Percentiles rank a stretch among this genome's conserved stretches.
Conservation (phyloP, 129 eudicot species). For the Arctium minus region DNA sequence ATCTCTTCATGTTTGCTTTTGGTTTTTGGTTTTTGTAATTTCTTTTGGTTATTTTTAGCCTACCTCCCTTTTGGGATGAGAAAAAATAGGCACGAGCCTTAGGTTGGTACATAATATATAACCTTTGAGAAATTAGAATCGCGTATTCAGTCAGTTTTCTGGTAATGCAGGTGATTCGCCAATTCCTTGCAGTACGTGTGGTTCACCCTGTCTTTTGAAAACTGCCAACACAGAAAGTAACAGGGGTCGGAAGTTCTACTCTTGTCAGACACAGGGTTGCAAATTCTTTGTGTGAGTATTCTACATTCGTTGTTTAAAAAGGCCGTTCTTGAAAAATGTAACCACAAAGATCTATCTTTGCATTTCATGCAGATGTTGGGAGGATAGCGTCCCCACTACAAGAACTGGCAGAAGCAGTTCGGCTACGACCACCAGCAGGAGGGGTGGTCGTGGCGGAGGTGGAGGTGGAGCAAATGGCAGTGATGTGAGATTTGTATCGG, state of each 20-base stretch:
- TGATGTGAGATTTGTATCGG: slow-evolving; percentile 71
- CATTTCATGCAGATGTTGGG: slow-evolving; percentile 61
- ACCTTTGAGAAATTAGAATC: not conserved
- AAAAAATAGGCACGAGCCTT: not conserved
- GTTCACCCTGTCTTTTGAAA: slow-evolving; percentile 56
- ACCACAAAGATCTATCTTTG: not conserved
- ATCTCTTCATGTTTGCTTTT: not conserved
- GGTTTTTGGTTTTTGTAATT: not conserved
- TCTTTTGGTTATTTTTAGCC: not conserved
- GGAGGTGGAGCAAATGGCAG: slow-evolving; percentile 31
- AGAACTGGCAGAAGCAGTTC: slow-evolving; percentile 38
- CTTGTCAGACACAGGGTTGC: slow-evolving; percentile 75
- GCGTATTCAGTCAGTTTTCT: not conserved
- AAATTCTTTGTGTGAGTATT: slow-evolving; percentile 82
- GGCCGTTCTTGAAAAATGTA: not conserved
- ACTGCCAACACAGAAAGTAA: slow-evolving; percentile 88
- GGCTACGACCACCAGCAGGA: slow-evolving; percentile 39
- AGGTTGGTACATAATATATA: not conserved
- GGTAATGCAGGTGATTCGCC: slow-evolving; percentile 61
- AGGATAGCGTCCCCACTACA: slow-evolving; percentile 46
- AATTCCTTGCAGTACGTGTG: slow-evolving; percentile 64
- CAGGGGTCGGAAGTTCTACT: slow-evolving; percentile 82
- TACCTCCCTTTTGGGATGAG: not conserved
- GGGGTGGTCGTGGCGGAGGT: slow-evolving; percentile 45
- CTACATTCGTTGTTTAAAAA: slow-evolving; percentile 1